Evolutionary conservation across 208 protist species (phyloP).

Genomic region (Leishmania lainsoni): DNA sequence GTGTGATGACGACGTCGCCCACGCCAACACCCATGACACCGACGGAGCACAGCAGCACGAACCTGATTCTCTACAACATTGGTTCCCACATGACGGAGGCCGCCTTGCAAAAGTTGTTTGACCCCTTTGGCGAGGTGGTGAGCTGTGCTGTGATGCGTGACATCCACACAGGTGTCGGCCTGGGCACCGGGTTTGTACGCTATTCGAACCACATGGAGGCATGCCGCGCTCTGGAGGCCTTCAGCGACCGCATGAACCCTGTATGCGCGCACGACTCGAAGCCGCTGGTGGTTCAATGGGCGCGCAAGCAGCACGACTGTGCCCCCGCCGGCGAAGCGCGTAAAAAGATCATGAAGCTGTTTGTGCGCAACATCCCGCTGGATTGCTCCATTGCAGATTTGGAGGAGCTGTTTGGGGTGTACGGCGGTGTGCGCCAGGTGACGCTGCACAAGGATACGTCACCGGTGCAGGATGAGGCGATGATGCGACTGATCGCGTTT

Average conservation of each 20-base stretch:
- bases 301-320: slow-evolving; percentile 69
- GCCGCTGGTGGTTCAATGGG: slow-evolving; percentile 69
- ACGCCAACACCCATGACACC: slow-evolving; percentile 9
- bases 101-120: slow-evolving; percentile 43
- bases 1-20: not conserved
- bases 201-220: slow-evolving; percentile 62
- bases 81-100: slow-evolving; percentile 38
- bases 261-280: slow-evolving; percentile 18
- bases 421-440: slow-evolving; percentile 53
- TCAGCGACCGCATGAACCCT: slow-evolving; percentile 29
- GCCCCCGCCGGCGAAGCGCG: slow-evolving; percentile 60
- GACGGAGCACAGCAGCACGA: slow-evolving; percentile 45
- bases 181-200: slow-evolving; percentile 80
- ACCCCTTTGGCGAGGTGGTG: slow-evolving; percentile 53
- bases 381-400: slow-evolving; percentile 43
- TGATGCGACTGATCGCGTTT: slow-evolving; percentile 82
- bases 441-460: slow-evolving; percentile 80
- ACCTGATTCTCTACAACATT: slow-evolving; percentile 69
- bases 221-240: slow-evolving; percentile 38
- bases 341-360: slow-evolving; percentile 78
- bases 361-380: slow-evolving; percentile 81
- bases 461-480: slow-evolving; percentile 28
- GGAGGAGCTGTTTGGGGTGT: slow-evolving; percentile 40
- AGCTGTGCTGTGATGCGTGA: slow-evolving; percentile 70
- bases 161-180: slow-evolving; percentile 64